Percentiles rank a stretch among this genome's conserved stretches.
Evolutionary conservation across 352 stramenopile species (phyloP).

Genomic region (Globisporangium cederbergense): DNA sequence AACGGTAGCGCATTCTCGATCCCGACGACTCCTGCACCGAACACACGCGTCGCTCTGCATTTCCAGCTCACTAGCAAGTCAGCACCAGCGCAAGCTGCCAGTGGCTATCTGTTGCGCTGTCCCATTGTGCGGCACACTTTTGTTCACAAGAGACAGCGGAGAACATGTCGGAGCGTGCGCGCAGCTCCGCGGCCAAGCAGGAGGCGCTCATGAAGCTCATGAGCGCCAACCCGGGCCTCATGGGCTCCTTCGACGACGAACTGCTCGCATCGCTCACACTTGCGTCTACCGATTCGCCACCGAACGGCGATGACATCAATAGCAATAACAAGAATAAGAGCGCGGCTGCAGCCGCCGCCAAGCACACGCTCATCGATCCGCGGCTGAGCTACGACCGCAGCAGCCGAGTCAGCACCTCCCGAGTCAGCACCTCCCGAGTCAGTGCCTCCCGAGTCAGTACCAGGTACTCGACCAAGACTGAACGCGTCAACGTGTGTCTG

Average conservation of each 20-base stretch:
- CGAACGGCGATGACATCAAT: not conserved
- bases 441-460: not conserved
- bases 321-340: not conserved
- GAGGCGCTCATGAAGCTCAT: conserved; percentile 44
- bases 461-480: conserved; percentile 1
- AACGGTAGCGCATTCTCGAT: conserved; percentile 1
- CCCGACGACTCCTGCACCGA: conserved; percentile 1
- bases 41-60: not conserved
- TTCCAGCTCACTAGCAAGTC: not conserved
- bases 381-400: conserved; percentile 12
- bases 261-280: conserved; percentile 40
- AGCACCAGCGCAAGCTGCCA: not conserved
- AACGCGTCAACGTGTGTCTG: conserved; percentile 7
- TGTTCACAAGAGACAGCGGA: not conserved
- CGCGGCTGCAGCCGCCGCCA: not conserved
- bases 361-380: conserved; percentile 18
- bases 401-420: not conserved
- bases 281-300: conserved; percentile 10
- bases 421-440: not conserved
- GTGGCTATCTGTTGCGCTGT: not conserved
- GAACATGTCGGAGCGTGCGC: conserved; percentile 6
- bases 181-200: conserved; percentile 36
- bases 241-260: conserved; percentile 34
- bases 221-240: conserved; percentile 36
- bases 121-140: not conserved